A percentile compares a stretch with the other conserved stretches of the same genome.
Conservation (phyloP, 352 stramenopile genomes). For the Globisporangium perplexum region DNA sequence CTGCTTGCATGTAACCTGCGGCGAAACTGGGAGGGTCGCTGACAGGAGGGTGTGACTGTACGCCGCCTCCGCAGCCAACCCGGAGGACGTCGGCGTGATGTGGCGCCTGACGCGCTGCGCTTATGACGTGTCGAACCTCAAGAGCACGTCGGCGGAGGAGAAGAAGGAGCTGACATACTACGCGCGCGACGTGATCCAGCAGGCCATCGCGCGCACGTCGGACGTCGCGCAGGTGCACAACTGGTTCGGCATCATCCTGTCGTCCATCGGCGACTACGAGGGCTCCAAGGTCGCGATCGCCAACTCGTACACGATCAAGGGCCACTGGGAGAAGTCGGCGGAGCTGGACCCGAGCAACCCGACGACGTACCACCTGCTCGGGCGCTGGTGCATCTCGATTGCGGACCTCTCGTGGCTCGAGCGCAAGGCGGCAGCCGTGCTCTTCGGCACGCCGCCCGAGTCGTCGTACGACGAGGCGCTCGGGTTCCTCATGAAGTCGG, state of each 20-base stretch:
- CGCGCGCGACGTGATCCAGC: constrained; percentile 52
- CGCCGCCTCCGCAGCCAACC: constrained; percentile 16
- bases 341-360: constrained; percentile 68
- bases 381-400: constrained; percentile 82
- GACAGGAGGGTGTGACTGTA: background rate
- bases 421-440: constrained; percentile 71
- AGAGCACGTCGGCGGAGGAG: constrained; percentile 46
- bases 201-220: constrained; percentile 38
- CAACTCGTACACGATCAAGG: constrained; percentile 81
- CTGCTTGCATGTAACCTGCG: too few species aligned
- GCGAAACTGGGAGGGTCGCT: too few species aligned
- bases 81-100: constrained; percentile 50
- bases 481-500: constrained; percentile 66
- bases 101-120: constrained; percentile 60
- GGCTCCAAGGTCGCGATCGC: constrained; percentile 79
- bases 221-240: constrained; percentile 74
- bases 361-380: constrained; percentile 75
- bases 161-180: constrained; percentile 77
- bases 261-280: constrained; percentile 81
- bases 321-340: constrained; percentile 72
- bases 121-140: constrained; percentile 61
- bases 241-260: constrained; percentile 84
- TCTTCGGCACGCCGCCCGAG: constrained; percentile 76
- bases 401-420: constrained; percentile 82
- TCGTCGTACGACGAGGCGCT: constrained; percentile 83